phyloP scores from a whole-genome alignment of 2,329 filamentous ascomycete genomes.

The Nemania diffusa region DNA sequence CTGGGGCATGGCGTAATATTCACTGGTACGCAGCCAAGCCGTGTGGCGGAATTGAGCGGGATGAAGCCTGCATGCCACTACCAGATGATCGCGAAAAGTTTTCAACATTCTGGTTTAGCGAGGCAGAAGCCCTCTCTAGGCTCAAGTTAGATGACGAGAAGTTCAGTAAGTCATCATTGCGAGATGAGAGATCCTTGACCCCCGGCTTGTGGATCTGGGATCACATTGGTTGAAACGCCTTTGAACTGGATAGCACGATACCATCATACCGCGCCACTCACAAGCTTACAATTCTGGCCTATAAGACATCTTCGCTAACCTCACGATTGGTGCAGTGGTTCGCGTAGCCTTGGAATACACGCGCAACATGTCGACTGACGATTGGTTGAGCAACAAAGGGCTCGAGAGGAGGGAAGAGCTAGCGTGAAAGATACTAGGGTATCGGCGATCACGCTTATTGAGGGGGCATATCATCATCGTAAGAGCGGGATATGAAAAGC shows the following conservation, averaged over 20 bases:
- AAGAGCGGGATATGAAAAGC: slow-evolving; percentile 15
- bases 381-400: slow-evolving; percentile 42
- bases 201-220: background rate
- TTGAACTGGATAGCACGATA: slow-evolving; percentile 17
- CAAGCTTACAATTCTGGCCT: slow-evolving; percentile 2
- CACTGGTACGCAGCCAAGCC: slow-evolving; percentile 46
- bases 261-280: background rate
- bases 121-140: slow-evolving; percentile 41
- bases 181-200: background rate
- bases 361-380: slow-evolving; percentile 43
- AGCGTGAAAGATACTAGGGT: slow-evolving; percentile 20
- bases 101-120: slow-evolving; percentile 46
- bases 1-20: slow-evolving; percentile 44
- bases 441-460: background rate
- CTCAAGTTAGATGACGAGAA: slow-evolving; percentile 49
- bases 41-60: slow-evolving; percentile 36
- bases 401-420: slow-evolving; percentile 29
- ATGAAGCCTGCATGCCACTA: slow-evolving; percentile 45
- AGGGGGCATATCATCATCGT: slow-evolving; percentile 18
- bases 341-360: slow-evolving; percentile 44
- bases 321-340: slow-evolving; percentile 41
- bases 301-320: slow-evolving; percentile 30
- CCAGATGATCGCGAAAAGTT: slow-evolving; percentile 46
- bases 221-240: slow-evolving; percentile 8
- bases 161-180: slow-evolving; percentile 43